These are phyloP conservation scores for Ophiognomonia clavigignenti-juglandacearum DNA, from an alignment of 2,329 filamentous ascomycete species.

Conservation along the genomic window DNA sequence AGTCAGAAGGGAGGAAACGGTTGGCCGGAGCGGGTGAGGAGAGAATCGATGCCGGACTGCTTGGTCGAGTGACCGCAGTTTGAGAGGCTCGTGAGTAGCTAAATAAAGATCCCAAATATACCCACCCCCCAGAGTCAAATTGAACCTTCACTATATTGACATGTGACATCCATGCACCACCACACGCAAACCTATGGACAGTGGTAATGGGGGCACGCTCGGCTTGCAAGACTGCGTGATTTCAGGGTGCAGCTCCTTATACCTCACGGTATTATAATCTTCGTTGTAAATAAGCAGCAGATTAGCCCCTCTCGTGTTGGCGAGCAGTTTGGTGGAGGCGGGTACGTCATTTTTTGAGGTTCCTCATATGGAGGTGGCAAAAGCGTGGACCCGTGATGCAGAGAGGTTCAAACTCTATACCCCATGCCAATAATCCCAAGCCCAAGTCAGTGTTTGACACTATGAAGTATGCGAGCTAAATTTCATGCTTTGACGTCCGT, in stretches of 20 bases:
- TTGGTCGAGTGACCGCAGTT: conserved; percentile 19
- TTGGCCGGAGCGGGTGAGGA: conserved; percentile 6
- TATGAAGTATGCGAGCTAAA: too few relatives aligned
- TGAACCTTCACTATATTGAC: too few relatives aligned
- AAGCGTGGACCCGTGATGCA: too few relatives aligned
- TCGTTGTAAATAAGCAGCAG: background rate
- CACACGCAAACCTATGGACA: too few relatives aligned
- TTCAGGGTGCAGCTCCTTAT: background rate
- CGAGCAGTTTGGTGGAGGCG: background rate
- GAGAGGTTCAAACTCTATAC: too few relatives aligned
- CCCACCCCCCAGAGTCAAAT: background rate
- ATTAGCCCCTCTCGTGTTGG: background rate
- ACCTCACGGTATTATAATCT: background rate
- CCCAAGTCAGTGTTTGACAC: too few relatives aligned
- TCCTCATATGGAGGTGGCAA: background rate
- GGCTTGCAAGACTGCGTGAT: too few relatives aligned
- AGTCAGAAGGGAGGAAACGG: background rate
- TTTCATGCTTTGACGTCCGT: too few relatives aligned
- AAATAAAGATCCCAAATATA: conserved; percentile 13
- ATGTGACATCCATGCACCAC: too few relatives aligned
- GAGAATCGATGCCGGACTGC: conserved; percentile 12
- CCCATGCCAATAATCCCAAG: too few relatives aligned
- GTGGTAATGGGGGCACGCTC: too few relatives aligned
- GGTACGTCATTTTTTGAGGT: background rate
- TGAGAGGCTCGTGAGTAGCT: conserved; percentile 13